Evolutionary conservation across 192 early-diverging fungal genomes (phyloP).

Genomic region (Rhizophagus clarus): DNA sequence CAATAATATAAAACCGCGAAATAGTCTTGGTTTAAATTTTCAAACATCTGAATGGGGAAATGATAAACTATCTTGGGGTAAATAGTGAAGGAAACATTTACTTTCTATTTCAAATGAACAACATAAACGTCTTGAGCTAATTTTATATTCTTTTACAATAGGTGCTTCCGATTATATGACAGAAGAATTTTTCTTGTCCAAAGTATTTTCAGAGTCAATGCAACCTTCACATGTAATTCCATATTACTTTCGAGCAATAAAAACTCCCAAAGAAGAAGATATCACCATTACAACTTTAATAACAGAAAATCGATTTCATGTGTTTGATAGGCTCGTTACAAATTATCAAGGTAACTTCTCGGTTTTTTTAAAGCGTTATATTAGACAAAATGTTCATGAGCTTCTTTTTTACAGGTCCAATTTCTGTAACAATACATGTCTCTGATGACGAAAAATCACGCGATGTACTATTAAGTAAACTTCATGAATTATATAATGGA

Average conservation of each 20-base stretch:
- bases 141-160: not conserved
- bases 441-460: constrained; percentile 50
- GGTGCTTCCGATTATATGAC: constrained; percentile 12
- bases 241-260: constrained; percentile 56
- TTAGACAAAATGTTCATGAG: not conserved
- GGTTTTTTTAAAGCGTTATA: not conserved
- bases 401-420: constrained; percentile 42
- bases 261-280: constrained; percentile 52
- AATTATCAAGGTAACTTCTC: constrained; percentile 48
- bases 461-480: constrained; percentile 47
- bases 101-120: not conserved
- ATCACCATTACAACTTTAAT: constrained; percentile 62
- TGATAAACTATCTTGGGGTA: constrained; percentile 9
- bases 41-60: constrained; percentile 8
- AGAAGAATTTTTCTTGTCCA: constrained; percentile 59
- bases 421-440: constrained; percentile 63
- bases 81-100: not conserved
- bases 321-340: constrained; percentile 52
- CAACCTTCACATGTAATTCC: constrained; percentile 64
- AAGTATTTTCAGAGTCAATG: constrained; percentile 61
- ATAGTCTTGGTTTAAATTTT: not conserved
- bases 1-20: not conserved
- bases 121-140: not conserved
- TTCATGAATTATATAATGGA: constrained; percentile 52
- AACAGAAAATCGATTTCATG: constrained; percentile 56